Base-by-base conservation (phyloP, 352 stramenopile genomes). In the Pythium aquatile region DNA sequence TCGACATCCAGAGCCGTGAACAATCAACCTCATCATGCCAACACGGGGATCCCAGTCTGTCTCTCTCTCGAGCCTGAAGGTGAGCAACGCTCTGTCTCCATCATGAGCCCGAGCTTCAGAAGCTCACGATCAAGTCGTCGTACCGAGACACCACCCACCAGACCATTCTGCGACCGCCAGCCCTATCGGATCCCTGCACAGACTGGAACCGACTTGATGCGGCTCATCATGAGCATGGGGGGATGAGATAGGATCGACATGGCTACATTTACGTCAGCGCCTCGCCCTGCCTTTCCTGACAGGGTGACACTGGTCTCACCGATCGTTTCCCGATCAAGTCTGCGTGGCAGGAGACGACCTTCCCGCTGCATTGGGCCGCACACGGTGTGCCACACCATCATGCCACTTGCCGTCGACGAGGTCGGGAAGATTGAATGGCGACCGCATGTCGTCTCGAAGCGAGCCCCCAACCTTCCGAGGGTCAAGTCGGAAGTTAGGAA, bases 61-160 rank as follows among this genome's bases (percentile, higher is more conserved):
- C 39, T 47, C 39, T 47, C 39, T 47, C 39, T 24, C 20, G 20
- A 16, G 1, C 13, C 39, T n/a, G 5, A 6, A 11, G 11, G 39
- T 47, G 39, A 47, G 39, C 39, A 47, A 47, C 39, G 39, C 13
- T 47, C 39, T 47, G 39, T 47, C 13, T 47, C 39, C 39, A 47
- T 47, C 39, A 5, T 24, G 8, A 47, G 9, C 7, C 13, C 0
- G 2, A 47, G 39, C 39, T n/a, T 47, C 17, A 8, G 39, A 47
- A 24, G 13, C 14, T 7, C 20, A 47, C 2, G 13, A 47, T 47
- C 39, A 47, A 47, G 39, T 24, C 39, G 13, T 47, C 14, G 39
- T 47, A 47, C 39, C 39, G 39, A 24, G 39, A 47, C 39, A 47
- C 39, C 39, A 47, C 39, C 39, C 39, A 47, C 39, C 39, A 47